phyloP scores from a whole-genome alignment of 148 eudicot genomes.

The Mesembryanthemum crystallinum region DNA sequence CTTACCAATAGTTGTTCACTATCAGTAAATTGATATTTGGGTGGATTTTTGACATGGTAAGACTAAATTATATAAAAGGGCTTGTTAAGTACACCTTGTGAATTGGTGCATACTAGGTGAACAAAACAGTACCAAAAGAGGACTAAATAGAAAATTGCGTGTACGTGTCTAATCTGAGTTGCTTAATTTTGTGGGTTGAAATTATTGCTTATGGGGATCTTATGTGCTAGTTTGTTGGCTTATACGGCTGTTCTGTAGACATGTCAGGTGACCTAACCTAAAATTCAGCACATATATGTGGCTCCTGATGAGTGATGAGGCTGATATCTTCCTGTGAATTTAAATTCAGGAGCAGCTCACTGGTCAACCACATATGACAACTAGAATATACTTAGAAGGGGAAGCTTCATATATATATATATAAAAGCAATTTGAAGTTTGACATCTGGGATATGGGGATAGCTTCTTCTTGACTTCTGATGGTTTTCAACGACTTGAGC shows the following conservation, averaged over 20 bases:
- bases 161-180: conserved; percentile 6
- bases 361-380: no score
- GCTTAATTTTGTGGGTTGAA: conserved; percentile 17
- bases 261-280: conserved; percentile 22
- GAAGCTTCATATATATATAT: no score
- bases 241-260: not conserved
- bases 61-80: not conserved
- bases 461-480: no score
- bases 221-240: conserved; percentile 4
- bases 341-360: no score
- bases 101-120: conserved; percentile 17
- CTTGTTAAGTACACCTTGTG: not conserved
- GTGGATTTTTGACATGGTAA: not conserved
- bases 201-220: not conserved
- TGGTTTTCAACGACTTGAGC: no score
- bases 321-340: no score
- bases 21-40: not conserved
- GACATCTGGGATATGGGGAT: no score
- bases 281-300: conserved; percentile 3
- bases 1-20: not conserved
- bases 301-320: no score
- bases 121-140: not conserved
- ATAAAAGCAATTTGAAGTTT: no score
- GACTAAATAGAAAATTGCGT: not conserved
- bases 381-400: no score